Evolutionary conservation across 768 basidiomycete genomes (phyloP), one percentile per base, ranked within the genome.

Genomic region (Leccinum disarticulatum): DNA sequence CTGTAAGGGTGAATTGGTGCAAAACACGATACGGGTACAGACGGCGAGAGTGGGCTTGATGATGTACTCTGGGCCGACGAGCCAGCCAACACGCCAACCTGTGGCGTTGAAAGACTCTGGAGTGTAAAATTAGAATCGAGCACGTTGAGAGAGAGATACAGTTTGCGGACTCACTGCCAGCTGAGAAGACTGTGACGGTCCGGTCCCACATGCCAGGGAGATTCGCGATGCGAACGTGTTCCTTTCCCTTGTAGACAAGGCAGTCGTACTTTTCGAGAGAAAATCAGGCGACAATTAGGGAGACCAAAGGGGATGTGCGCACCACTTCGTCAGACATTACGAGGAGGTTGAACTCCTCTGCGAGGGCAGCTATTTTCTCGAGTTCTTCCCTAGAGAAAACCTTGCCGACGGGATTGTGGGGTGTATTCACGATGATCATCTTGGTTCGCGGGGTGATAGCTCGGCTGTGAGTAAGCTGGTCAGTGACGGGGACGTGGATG

Each of bases 201-300:
- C 97, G 87, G 64, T 98, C 92, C 95, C 95, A 98, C 92, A 98
- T 97, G 22, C 94, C 93, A 6, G 95, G 95, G n/a, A 99, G 81
- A 36, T 80, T 92, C 4, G 96, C 95, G 66, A 98, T 90, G 56
- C 96, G 88, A 56, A 95, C 79, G 73, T 99, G 97, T 68, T 96
- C 87, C 68, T 88, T 87, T 36, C 81, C 85, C 66, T 95, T 92
- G 65, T 88, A 97, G 15, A 95, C 85, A 41, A 99, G 86, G 66
- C 89, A 90, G 68, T 99, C 97, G 74, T 99, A 99, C 91, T 96
- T 61, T 30, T 17, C 55, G 53, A 19, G 27, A 41, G 19, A 35
- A 36, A 36, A 56, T 67, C 5, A 61, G 53, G 33, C 2, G 4
- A 17, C 10, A 6, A 9, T 31, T 25, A 31, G 19, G 3, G 2